Evolutionary conservation across 805 yeast species (phyloP), one percentile per base, ranked within the genome.

Genomic region (Saccharomyces mikatae): DNA sequence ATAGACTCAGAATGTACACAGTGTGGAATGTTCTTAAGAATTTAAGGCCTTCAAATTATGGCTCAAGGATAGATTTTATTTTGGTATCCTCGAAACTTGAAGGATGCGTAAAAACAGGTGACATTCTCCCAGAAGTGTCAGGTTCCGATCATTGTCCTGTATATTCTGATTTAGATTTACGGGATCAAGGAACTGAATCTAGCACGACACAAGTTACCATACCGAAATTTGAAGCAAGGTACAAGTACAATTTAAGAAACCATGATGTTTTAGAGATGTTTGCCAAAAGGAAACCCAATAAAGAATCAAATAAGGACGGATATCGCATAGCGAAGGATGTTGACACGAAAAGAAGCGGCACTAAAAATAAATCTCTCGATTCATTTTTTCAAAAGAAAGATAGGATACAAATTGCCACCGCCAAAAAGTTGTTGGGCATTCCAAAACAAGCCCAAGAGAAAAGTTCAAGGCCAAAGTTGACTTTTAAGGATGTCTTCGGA

Each of bases 91-190:
- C 70, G 8, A 60, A 59, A 0, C 57, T 86, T 49, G 61, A 71
- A 3, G 53, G 63, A 0, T 44, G 53, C 8, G 65, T 78, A 1
- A 57, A 64, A 2, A 68, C 75, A 47, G 77, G 82, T 0, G 69
- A 68, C 46, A 87, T 87, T n/a, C 78, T 87, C 78, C 84, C 89
- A 0, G 76, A 76, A 47, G 62, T 91, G 0, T 73, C 79, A 66
- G 99, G 99, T 0, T 89, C 97, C 0, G 99, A 92, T 67, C 99
- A 92, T 70, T 92, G 98, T 68, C 99, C 99, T 0, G 81, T 89
- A 0, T 89, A 68, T 63, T 77, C 89, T 1, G 97, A 89, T 66
- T 63, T 90, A 47, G 71, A 73, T 41, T 53, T 67, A 6, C 49
- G 50, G 1, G 44, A 46, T 0, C 41, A 59, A 47, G 52, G 47